These are phyloP conservation scores for Brassica cretica DNA, from an alignment of 345 rosid genomes.

Conservation along the genomic window DNA sequence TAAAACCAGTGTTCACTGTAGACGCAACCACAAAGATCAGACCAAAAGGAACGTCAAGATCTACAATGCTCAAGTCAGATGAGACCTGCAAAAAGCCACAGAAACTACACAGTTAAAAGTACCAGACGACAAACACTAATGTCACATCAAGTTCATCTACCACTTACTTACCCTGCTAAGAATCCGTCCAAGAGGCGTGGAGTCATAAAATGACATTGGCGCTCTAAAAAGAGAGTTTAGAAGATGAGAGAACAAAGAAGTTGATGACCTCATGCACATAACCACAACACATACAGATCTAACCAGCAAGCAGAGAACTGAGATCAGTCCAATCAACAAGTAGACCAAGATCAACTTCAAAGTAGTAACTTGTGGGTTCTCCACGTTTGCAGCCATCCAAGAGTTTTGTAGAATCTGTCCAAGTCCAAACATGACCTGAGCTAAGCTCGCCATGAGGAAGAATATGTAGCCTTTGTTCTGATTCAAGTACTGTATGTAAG, in stretches of 20 bases:
- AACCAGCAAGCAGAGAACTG: constrained; percentile 51
- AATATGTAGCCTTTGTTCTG: constrained; percentile 77
- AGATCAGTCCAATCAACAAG: constrained; percentile 53
- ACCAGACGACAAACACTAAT: background rate
- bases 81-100: constrained; percentile 51
- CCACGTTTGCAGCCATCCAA: constrained; percentile 82
- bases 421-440: constrained; percentile 51
- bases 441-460: constrained; percentile 50
- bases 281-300: constrained; percentile 56
- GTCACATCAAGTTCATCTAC: constrained; percentile 33
- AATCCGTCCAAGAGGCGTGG: constrained; percentile 85
- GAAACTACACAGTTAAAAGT: background rate
- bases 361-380: constrained; percentile 57
- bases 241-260: constrained; percentile 65
- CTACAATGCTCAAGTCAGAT: constrained; percentile 85
- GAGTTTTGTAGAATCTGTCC: constrained; percentile 70
- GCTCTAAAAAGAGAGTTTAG: constrained; percentile 71
- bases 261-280: constrained; percentile 63
- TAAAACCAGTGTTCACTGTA: constrained; percentile 57
- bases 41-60: constrained; percentile 79
- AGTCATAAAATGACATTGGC: constrained; percentile 89
- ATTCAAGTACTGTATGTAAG: constrained; percentile 61
- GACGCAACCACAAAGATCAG: constrained; percentile 66
- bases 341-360: constrained; percentile 60
- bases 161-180: constrained; percentile 51